phyloP scores from a whole-genome alignment of 306 rosid genomes.

The Quercus aquifolioides region DNA sequence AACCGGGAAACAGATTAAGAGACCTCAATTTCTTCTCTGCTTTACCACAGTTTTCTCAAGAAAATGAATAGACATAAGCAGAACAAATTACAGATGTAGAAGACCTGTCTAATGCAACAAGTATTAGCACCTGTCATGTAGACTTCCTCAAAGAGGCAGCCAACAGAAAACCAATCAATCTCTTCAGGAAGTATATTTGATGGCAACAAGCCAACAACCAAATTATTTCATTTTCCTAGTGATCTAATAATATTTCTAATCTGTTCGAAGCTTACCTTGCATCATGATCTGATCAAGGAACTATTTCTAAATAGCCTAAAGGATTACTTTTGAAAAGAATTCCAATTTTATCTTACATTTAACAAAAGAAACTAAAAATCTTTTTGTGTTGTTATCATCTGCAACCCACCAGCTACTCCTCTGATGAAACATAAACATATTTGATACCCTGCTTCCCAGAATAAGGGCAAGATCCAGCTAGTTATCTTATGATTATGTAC shows the following conservation, averaged over 20 bases:
- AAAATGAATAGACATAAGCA: slow-evolving; percentile 3
- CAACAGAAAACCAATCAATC: neutral
- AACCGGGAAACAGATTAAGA: neutral
- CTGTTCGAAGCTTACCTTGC: neutral
- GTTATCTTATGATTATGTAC: neutral
- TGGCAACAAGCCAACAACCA: neutral
- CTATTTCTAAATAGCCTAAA: neutral
- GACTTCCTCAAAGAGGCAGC: neutral
- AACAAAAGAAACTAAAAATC: neutral
- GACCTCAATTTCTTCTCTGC: neutral
- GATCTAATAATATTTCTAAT: neutral
- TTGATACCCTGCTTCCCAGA: neutral
- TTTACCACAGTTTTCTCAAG: neutral
- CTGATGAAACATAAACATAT: neutral
- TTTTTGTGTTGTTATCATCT: neutral
- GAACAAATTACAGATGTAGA: neutral
- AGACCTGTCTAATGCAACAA: neutral
- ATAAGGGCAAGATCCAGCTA: neutral
- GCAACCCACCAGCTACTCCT: neutral
- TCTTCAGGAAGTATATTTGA: neutral
- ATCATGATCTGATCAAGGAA: neutral
- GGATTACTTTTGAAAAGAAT: neutral
- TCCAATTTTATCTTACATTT: neutral
- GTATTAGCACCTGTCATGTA: neutral
- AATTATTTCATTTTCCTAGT: neutral